Evolutionary conservation across 495 filamentous ascomycete species (phyloP), one percentile per base, ranked within the genome.

Genomic region (Neurospora cerealis): DNA sequence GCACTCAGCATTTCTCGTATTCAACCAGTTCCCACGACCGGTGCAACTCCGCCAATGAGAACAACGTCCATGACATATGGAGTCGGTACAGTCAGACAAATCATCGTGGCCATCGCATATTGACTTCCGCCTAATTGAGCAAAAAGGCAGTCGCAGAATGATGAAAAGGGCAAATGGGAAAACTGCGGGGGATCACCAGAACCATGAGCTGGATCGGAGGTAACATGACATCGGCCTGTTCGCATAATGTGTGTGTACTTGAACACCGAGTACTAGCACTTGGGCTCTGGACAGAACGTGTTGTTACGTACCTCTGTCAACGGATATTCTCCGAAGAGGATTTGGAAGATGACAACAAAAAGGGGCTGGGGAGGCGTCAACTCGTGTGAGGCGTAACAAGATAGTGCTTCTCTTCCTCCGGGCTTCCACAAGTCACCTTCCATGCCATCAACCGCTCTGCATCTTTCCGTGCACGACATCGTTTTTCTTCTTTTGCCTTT

Each of bases 1-100:
- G 69, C 73, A 71, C 36, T 71, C 21, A 9, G 13, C 36, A 40
- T 39, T 54, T 48, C 73, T 71, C 73, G 73, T 74, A 74, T 74
- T 74, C 69, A 46, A 17, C 41, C 38, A 34, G 69, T 36, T 37
- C 36, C 36, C 62, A 42, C 69, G 24, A 11, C 46, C 19, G 41
- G 37, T 66, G 46, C 70, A 39, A n/a, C 37, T 28, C 73, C 37
- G 15, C 15, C 24, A 39, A 71, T 71, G 32, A 24, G 54, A 70
- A 62, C 42, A 60, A n/a, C 24, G 15, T 28, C 46, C 54, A 62
- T 62, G 54, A 62, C 54, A 62, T 62, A 62, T 34, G 13, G 54
- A 2, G 54, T 62, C 54, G 54, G 15, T 32, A 62, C 13, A 62
- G 54, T 34, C 54, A 62, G 54, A 34, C 28, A 62, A 62, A 62